A percentile compares a stretch with the other conserved stretches of the same genome.
phyloP scores from a whole-genome alignment of 768 basidiomycete species.

The Scleroderma bovista region DNA sequence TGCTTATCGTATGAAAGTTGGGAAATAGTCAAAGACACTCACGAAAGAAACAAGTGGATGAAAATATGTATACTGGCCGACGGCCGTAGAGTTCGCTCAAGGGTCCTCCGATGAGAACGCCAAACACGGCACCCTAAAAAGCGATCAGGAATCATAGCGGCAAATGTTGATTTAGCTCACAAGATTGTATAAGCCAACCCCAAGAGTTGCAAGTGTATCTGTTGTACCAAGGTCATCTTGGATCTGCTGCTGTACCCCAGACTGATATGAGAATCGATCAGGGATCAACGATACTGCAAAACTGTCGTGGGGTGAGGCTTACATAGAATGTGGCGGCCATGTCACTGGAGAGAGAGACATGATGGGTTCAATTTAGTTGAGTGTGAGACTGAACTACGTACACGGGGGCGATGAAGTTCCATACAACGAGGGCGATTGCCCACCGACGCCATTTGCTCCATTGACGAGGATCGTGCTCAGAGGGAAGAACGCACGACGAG shows the following conservation, averaged over 20 bases:
- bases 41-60: constrained; percentile 16
- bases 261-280: background rate
- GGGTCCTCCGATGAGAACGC: constrained; percentile 21
- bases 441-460: background rate
- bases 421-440: background rate
- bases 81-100: constrained; percentile 23
- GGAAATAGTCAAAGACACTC: background rate
- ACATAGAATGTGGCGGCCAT: background rate
- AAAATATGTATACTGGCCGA: constrained; percentile 16
- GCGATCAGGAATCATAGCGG: background rate
- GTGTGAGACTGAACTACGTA: background rate
- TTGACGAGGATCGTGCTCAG: background rate
- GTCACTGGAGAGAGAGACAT: background rate
- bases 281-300: background rate
- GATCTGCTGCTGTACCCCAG: background rate
- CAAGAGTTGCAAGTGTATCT: background rate
- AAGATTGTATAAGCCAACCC: background rate
- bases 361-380: background rate
- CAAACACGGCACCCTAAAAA: constrained; percentile 18
- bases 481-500: background rate
- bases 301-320: background rate
- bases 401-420: background rate
- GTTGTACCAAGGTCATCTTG: background rate
- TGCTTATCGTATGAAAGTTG: background rate
- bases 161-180: background rate